phyloP scores from a whole-genome alignment of 2,329 filamentous ascomycete species.

The Diaporthe eres region DNA sequence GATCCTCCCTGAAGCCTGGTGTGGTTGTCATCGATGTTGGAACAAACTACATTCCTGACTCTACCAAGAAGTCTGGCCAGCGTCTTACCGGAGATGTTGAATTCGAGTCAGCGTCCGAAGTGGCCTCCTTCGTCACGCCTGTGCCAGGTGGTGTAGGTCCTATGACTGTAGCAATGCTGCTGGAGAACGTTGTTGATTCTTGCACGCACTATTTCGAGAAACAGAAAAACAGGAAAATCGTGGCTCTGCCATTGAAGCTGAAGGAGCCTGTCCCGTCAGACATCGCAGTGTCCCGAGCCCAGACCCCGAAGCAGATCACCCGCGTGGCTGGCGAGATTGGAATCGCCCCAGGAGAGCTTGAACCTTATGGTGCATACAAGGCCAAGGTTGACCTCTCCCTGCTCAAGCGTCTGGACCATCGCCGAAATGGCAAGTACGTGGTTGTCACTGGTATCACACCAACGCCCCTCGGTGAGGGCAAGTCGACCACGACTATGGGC shows the following conservation, averaged over 20 bases:
- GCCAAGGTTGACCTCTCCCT: slow-evolving; percentile 91
- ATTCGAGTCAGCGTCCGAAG: slow-evolving; percentile 84
- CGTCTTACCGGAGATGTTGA: slow-evolving; percentile 96
- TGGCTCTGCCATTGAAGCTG: slow-evolving; percentile 86
- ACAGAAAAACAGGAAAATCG: slow-evolving; percentile 84
- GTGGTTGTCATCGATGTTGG: slow-evolving; percentile 98
- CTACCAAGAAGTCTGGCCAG: slow-evolving; percentile 91
- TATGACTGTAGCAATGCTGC: slow-evolving; percentile 98
- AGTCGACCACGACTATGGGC: slow-evolving; percentile 98
- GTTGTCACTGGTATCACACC: slow-evolving; percentile 97
- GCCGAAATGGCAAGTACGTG: slow-evolving; percentile 90
- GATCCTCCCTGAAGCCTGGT: slow-evolving; percentile 94
- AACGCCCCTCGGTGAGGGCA: slow-evolving; percentile 95
- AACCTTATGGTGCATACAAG: slow-evolving; percentile 96
- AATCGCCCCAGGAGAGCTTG: slow-evolving; percentile 88
- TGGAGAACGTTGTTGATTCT: slow-evolving; percentile 94
- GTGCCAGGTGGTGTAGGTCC: slow-evolving; percentile 97
- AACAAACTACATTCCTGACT: slow-evolving; percentile 94
- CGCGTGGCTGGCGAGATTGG: slow-evolving; percentile 88
- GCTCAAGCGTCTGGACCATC: slow-evolving; percentile 87
- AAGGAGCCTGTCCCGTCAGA: slow-evolving; percentile 91
- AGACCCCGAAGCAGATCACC: slow-evolving; percentile 93
- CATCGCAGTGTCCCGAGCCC: slow-evolving; percentile 89
- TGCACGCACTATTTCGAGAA: slow-evolving; percentile 85
- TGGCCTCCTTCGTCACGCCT: slow-evolving; percentile 94